phyloP scores from a whole-genome alignment of 177 flowering plant species.

The Tripterygium wilfordii region DNA sequence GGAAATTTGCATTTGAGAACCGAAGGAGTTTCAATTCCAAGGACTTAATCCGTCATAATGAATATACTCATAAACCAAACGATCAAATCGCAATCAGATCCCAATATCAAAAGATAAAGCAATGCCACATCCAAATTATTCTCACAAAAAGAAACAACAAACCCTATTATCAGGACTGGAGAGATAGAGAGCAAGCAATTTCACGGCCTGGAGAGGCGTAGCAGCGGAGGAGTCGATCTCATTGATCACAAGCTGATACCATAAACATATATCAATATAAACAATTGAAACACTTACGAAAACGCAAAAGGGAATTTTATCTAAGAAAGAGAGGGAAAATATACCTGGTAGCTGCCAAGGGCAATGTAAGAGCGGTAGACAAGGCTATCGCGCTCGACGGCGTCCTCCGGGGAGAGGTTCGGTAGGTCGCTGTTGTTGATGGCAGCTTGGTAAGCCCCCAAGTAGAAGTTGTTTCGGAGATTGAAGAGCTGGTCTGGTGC shows the following conservation, averaged over 20 bases:
- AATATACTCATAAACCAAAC: too few relatives aligned
- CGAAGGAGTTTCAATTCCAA: too few relatives aligned
- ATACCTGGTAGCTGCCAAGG: slow-evolving; percentile 71
- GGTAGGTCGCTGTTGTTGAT: slow-evolving; percentile 86
- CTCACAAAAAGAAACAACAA: too few relatives aligned
- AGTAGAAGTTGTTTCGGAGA: slow-evolving; percentile 79
- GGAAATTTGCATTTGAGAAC: too few relatives aligned
- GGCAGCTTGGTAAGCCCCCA: slow-evolving; percentile 93
- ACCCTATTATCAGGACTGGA: slow-evolving; percentile 72
- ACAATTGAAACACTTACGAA: too few relatives aligned
- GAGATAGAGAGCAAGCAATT: slow-evolving; percentile 84
- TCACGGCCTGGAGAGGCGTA: slow-evolving; percentile 92
- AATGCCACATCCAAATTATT: too few relatives aligned
- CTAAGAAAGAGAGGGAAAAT: slow-evolving; percentile 1
- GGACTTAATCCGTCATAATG: too few relatives aligned
- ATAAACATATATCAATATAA: neutral
- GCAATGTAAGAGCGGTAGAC: slow-evolving; percentile 94
- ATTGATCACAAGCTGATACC: slow-evolving; percentile 75
- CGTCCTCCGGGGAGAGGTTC: slow-evolving; percentile 76
- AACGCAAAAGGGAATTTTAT: too few relatives aligned
- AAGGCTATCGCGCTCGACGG: slow-evolving; percentile 71
- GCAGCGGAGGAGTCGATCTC: slow-evolving; percentile 85
- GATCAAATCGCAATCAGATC: too few relatives aligned
- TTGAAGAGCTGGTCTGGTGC: slow-evolving; percentile 76
- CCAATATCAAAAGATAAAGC: too few relatives aligned